Base-by-base conservation (phyloP, 2,329 filamentous ascomycete genomes). In the Knufia fluminis region DNA sequence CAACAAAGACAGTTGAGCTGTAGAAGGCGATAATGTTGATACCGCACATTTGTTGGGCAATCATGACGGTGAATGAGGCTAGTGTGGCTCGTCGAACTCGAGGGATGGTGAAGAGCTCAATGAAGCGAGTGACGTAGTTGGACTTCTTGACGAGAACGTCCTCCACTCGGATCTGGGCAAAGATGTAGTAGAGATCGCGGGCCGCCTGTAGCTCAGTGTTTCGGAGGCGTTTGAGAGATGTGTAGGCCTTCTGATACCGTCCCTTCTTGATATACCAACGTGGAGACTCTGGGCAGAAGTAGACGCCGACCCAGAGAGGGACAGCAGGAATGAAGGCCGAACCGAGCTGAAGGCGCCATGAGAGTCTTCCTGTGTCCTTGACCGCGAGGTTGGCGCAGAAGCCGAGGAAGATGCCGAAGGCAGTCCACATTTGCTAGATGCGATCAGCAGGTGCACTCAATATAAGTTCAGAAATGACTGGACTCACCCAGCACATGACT, bases 251-350 rank as follows among this genome's bases (percentile, higher is more conserved):
- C 42, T 51, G 38, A 23, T 58, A 57, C 28, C 55, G 57, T 8
- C 54, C 46, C 32, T 62, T 62, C 44, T 64, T 63, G 53, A 64
- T 63, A 28, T 59, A 59, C 62, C 62, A 64, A 47, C 62, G 56
- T 8, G 62, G 60, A 1, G 62, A 57, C 43, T 58, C 54, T 3
- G 69, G 69, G n/a, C 67, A 65, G 45, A 69, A 73, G 54, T 69
- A 84, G 19, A 83, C 69, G 36, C 73, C 69, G 3, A 76, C 14
- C 8, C 80, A 61, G 4, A 85, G 67, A 3, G 80, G 79, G 1
- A 85, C 64, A 0, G 80, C 79, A 1, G 81, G 81, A 23, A 83
- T 76, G 44, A 83, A 79, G 2, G 82, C 79, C 1, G 79, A 81
- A 9, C 73, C 79, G 2, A 85, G 64, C 59, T 82, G 79, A 20